Conservation (phyloP, 768 basidiomycete species). For the Leccinellum luteum region DNA sequence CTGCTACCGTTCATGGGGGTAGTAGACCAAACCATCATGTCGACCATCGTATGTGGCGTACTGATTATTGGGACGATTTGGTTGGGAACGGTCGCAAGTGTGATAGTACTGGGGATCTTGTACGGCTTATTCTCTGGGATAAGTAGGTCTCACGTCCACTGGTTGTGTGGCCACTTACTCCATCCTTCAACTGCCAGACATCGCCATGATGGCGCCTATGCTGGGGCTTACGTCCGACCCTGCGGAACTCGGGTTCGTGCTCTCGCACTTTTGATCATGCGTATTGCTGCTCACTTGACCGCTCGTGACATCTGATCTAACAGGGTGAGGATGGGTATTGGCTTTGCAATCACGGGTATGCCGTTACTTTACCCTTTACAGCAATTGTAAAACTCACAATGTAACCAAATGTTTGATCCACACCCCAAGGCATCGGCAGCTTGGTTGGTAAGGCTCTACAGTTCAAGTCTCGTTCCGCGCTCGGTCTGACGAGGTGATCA, state of each 20-base stretch:
- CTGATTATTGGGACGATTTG: conserved; percentile 44
- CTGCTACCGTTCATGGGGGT: conserved; percentile 40
- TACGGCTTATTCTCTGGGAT: conserved; percentile 51
- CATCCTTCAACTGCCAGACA: conserved; percentile 21
- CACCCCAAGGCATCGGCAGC: conserved; percentile 20
- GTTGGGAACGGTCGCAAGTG: conserved; percentile 34
- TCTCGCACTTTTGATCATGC: neutral
- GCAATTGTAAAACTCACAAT: neutral
- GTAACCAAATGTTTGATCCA: neutral
- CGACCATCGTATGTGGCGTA: conserved; percentile 31
- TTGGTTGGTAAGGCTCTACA: conserved; percentile 16
- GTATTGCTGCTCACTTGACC: neutral
- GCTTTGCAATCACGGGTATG: conserved; percentile 43
- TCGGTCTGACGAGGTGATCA: neutral
- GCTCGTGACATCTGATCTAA: neutral
- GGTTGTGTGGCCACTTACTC: too few species aligned
- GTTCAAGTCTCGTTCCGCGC: neutral
- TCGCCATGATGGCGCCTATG: conserved; percentile 42
- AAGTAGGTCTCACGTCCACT: conserved; percentile 25
- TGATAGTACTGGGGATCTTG: conserved; percentile 40
- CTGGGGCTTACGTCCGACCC: conserved; percentile 43
- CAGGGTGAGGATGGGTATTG: conserved; percentile 44
- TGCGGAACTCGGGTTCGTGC: conserved; percentile 47
- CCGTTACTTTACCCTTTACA: neutral
- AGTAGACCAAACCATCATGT: conserved; percentile 40